Base-by-base conservation (phyloP, 2,329 filamentous ascomycete species). In the Fusarium domesticum region DNA sequence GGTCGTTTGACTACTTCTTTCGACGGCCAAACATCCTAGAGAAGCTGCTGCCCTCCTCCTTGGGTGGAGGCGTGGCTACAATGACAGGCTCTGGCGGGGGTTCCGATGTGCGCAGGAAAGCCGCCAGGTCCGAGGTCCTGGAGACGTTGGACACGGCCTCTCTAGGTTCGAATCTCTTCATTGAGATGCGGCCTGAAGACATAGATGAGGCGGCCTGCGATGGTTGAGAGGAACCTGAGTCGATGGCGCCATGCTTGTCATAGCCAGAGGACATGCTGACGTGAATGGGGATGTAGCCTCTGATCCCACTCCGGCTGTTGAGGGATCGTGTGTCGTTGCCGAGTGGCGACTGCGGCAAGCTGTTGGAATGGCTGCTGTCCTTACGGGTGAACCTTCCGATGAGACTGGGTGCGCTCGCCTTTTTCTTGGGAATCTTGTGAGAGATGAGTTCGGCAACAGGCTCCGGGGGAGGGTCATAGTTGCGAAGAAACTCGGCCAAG, bases 401-500 rank as follows among this genome's bases (percentile, higher is more conserved):
- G 34, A 87, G 66, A 48, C 80, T 81, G 3, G 78, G 74, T 4
- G 81, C 73, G 58, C 80, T 84, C 11, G 75, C 72, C 68, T 85
- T 85, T 71, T 84, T 85, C 68, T 80, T 83, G 6, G 80, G 72
- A 5, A 64, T 54, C 44, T 63, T 65, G 20, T 67, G 60, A 3
- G 63, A 61, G 35, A 66, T 62, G 25, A 60, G 54, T 18, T 64
- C 60, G 0, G 62, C 53, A 0, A 71, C 58, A 3, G 77, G 70
- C 51, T 76, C 72, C 1, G 74, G 69, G 1, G 85, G 84, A 6
- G 87, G 86, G 31, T 84, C 77, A 47, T 78, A 83, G 64, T 80
- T 87, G 47, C 77, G 79, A 32, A 91, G 64, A 60, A 91, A 91
- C 51, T 91, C 87, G 23, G 85, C 80, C 37, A 91, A 64, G 51